Percentiles rank a stretch among this genome's conserved stretches.
phyloP scores from a whole-genome alignment of 2,329 filamentous ascomycete genomes.

The Penicillium sp. region DNA sequence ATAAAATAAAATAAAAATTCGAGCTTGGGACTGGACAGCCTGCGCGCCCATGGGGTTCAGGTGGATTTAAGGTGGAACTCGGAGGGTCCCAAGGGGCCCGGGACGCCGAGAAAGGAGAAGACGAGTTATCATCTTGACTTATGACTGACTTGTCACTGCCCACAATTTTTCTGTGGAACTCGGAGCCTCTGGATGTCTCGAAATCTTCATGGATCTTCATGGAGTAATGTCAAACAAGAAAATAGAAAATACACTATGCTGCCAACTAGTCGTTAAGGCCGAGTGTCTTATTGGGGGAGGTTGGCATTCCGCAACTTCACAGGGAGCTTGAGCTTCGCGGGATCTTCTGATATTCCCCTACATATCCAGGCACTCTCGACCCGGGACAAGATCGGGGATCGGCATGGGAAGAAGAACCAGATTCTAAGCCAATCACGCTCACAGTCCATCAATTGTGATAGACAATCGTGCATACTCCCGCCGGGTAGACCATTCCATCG shows the following conservation, averaged over 20 bases:
- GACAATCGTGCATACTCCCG: conserved; percentile 6
- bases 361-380: not conserved
- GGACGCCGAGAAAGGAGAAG: conserved; percentile 9
- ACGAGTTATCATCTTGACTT: not conserved
- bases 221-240: not conserved
- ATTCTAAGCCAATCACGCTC: not conserved
- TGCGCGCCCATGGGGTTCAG: not conserved
- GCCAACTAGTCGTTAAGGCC: not conserved
- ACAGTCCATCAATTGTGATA: not conserved
- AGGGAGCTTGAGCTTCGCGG: not conserved
- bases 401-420: not conserved
- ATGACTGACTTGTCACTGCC: not conserved
- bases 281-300: not conserved
- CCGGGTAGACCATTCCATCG: conserved; percentile 9
- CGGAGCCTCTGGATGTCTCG: not conserved
- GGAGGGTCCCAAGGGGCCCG: conserved; percentile 1
- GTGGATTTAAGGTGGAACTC: conserved; percentile 7
- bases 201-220: not conserved
- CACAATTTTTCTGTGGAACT: not conserved
- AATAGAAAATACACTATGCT: not conserved
- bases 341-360: conserved; percentile 8
- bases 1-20: not conserved
- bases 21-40: conserved; percentile 1
- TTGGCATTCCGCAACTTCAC: not conserved
- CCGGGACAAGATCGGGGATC: not conserved